Percentiles rank a stretch among this genome's conserved stretches.
These are phyloP conservation scores for Tripidium arundinaceum DNA, from an alignment of 202 grass and related monocot genomes.

Conservation along the genomic window DNA sequence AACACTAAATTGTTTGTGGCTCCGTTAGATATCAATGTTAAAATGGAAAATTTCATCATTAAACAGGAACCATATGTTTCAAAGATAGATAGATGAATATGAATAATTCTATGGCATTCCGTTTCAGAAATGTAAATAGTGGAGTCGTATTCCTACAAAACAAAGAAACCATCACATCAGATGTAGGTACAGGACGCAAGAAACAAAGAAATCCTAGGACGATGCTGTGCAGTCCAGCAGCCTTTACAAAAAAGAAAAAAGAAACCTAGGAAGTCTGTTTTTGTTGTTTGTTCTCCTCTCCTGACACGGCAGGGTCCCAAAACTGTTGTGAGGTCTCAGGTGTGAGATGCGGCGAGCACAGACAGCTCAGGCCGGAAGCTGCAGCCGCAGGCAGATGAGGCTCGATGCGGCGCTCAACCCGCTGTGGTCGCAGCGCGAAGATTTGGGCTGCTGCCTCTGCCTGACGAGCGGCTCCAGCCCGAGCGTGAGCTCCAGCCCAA, in stretches of 20 bases:
- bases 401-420: not conserved
- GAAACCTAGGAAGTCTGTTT: not conserved
- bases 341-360: too few relatives aligned
- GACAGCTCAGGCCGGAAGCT: conserved; percentile 9
- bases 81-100: too few relatives aligned
- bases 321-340: not conserved
- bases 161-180: not conserved
- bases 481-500: conserved; percentile 56
- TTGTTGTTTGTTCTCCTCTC: not conserved
- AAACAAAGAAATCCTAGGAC: not conserved
- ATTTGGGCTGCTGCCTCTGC: not conserved
- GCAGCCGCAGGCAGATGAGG: conserved; percentile 24
- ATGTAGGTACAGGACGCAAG: not conserved
- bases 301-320: conserved; percentile 7
- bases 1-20: too few relatives aligned
- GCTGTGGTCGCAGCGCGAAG: conserved; percentile 15
- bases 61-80: too few relatives aligned
- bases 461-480: conserved; percentile 28
- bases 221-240: not conserved
- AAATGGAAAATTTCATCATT: too few relatives aligned
- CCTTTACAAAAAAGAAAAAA: not conserved
- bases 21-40: too few relatives aligned
- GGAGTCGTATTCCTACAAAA: not conserved
- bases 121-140: too few relatives aligned
- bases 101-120: too few relatives aligned